These are phyloP conservation scores for Plasmodium cynomolgi DNA, from an alignment of 169 alveolate species.

Conservation along the genomic window DNA sequence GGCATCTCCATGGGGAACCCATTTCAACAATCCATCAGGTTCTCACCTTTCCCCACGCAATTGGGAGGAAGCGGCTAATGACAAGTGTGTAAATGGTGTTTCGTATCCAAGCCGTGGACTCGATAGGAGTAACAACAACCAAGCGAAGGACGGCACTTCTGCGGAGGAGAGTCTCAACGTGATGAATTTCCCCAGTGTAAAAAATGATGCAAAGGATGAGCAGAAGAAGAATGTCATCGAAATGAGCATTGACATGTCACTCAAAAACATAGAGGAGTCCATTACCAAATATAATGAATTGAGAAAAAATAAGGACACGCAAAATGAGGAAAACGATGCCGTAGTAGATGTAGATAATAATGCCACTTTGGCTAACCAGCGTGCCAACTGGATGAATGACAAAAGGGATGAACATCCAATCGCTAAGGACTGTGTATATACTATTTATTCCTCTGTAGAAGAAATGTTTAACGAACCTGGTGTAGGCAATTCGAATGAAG, in stretches of 20 bases:
- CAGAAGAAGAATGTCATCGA: not conserved
- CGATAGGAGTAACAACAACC: not conserved
- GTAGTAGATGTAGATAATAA: not conserved
- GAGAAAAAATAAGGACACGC: not conserved
- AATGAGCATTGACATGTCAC: not conserved
- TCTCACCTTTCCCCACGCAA: not conserved
- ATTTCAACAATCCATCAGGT: not conserved
- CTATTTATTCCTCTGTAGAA: not conserved
- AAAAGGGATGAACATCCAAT: not conserved
- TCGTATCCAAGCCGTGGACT: not conserved
- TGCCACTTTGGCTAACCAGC: not conserved
- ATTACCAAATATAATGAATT: slow-evolving; percentile 12
- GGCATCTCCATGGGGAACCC: not conserved
- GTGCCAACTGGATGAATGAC: not conserved
- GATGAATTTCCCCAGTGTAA: not conserved
- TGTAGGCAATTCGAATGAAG: not conserved
- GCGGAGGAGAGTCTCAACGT: not conserved
- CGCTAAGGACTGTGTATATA: not conserved
- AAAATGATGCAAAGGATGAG: slow-evolving; percentile 18
- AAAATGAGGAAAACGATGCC: not conserved
- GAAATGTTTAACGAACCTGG: not conserved
- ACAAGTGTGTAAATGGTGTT: not conserved
- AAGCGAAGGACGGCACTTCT: not conserved
- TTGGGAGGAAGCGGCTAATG: not conserved
- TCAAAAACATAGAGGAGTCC: slow-evolving; percentile 5